phyloP scores from a whole-genome alignment of 345 rosid genomes.

The Leavenworthia alabamica region DNA sequence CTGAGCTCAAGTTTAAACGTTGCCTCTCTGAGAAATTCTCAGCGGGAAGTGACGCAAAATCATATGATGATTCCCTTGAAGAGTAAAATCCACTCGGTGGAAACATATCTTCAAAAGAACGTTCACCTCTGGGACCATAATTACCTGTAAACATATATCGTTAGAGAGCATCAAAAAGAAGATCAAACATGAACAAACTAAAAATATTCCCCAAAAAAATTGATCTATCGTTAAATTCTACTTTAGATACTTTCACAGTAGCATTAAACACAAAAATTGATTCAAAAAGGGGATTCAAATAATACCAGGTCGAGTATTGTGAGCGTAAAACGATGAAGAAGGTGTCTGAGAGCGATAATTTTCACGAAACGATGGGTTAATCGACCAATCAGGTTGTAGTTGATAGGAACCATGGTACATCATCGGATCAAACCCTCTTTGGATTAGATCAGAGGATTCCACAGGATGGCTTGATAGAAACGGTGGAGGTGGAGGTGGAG shows the following conservation, averaged over 20 bases:
- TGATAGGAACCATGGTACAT: background rate
- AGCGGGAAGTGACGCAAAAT: constrained; percentile 22
- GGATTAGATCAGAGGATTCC: constrained; percentile 18
- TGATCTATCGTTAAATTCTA: background rate
- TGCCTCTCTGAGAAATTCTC: constrained; percentile 32
- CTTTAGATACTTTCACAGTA: background rate
- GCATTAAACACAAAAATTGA: background rate
- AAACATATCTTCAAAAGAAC: constrained; percentile 31
- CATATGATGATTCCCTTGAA: constrained; percentile 32
- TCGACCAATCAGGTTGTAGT: constrained; percentile 12
- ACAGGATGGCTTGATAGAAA: constrained; percentile 1
- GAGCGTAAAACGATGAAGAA: constrained; percentile 15
- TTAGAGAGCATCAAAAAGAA: background rate
- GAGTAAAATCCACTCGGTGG: constrained; percentile 21
- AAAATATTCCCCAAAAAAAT: background rate
- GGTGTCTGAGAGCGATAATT: constrained; percentile 1
- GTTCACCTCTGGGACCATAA: constrained; percentile 31
- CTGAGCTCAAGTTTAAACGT: constrained; percentile 25
- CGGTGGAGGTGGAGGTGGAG: constrained; percentile 20
- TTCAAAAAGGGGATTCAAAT: background rate
- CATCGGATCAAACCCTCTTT: constrained; percentile 20
- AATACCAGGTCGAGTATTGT: constrained; percentile 15
- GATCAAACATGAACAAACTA: background rate
- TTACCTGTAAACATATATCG: constrained; percentile 32
- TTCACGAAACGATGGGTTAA: constrained; percentile 2